Evolutionary conservation across 2,329 filamentous ascomycete genomes (phyloP), one percentile per base, ranked within the genome.

Genomic region (Xylariaceae sp.): DNA sequence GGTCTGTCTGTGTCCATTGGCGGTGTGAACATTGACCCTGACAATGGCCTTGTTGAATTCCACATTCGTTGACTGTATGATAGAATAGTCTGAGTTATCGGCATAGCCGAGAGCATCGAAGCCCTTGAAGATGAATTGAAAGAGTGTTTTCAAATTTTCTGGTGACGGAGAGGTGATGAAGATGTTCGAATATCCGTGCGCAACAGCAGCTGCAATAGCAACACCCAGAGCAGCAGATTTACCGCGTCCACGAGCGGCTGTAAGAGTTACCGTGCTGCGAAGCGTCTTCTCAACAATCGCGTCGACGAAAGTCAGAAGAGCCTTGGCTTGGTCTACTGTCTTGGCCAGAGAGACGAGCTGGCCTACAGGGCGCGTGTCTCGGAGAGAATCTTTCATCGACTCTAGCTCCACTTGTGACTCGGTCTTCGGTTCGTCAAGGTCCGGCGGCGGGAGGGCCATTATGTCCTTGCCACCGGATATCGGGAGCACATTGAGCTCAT

Each of bases 11-110:
- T 98, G 93, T 34, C 93, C 82, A 68, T 98, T 93, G 57, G 94
- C 85, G 49, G 90, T 78, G 69, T 97, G 89, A 37, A 98, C 83
- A 66, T 98, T 97, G 51, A 98, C 93, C 39, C 93, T 78, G 16
- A 98, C 93, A 59, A 98, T 95, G 3, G 93, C 93, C 71, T 98
- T 98, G 74, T 97, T 96, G 72, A 97, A 96, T 53, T 96, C 91
- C 1, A 93, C 91, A 64, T 98, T 96, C 3, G 91, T 97, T 1
- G 90, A 96, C 61, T 98, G 93, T 43, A 97, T 89, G 53, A 98
- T 97, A 40, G 89, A 94, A 68, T 98, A 98, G 61, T 98, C 93
- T 54, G 89, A 82, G 61, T 98, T 93, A 55, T 98, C 93, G 50
- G 89, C 81, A 59, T 98, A 98, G 24, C 85, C 87, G 19, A 98